Percentiles rank a stretch among this genome's conserved stretches.
These are phyloP conservation scores for Spirogloea muscicola DNA, from an alignment of 139 green algal genomes.

Conservation along the genomic window DNA sequence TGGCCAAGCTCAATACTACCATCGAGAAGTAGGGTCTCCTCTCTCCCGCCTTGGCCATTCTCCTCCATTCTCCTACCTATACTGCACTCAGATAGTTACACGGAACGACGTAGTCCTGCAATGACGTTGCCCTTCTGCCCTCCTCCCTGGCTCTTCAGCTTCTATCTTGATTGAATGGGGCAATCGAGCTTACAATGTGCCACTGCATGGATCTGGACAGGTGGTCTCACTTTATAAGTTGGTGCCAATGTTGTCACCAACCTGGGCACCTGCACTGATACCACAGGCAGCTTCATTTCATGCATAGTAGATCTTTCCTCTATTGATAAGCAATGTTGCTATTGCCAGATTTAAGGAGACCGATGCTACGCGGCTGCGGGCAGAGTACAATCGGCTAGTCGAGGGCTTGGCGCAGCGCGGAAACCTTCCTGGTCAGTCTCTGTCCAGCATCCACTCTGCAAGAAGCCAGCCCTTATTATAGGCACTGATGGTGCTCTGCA, in stretches of 20 bases:
- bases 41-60: too few relatives aligned
- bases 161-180: too few relatives aligned
- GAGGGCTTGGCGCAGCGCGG: conserved; percentile 71
- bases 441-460: background rate
- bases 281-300: background rate
- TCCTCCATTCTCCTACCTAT: conserved; percentile 1
- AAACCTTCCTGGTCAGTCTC: conserved; percentile 6
- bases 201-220: too few relatives aligned
- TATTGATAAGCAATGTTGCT: background rate
- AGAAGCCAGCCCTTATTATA: background rate
- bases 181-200: too few relatives aligned
- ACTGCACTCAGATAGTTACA: conserved; percentile 11
- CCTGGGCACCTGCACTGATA: background rate
- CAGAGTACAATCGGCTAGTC: conserved; percentile 65
- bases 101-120: background rate
- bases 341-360: conserved; percentile 40
- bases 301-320: background rate
- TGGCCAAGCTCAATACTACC: conserved; percentile 51
- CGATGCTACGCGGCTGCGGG: conserved; percentile 30
- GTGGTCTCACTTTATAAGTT: background rate
- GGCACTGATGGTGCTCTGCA: background rate
- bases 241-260: background rate
- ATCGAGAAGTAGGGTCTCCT: conserved; percentile 52
- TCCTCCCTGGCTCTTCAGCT: background rate
- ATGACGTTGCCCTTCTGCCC: background rate